Conservation (phyloP, 441 rosid genomes). For the Mallotus repandus region DNA sequence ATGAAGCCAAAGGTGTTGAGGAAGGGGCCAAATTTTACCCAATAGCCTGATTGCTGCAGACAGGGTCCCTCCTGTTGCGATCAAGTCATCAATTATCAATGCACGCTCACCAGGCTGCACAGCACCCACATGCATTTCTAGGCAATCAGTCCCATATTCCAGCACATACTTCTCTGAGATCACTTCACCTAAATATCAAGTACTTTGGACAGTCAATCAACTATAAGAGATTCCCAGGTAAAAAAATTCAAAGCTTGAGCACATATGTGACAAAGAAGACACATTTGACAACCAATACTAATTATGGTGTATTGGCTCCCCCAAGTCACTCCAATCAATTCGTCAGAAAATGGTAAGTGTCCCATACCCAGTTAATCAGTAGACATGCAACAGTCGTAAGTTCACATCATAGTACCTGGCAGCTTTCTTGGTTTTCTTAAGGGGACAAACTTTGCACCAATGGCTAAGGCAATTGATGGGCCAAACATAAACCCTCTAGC, state of each 20-base stretch:
- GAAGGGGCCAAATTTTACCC: slow-evolving; percentile 37
- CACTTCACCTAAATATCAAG: slow-evolving; percentile 54
- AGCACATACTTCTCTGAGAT: slow-evolving; percentile 75
- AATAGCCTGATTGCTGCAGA: slow-evolving; percentile 85
- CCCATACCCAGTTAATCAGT: neutral
- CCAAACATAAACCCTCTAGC: slow-evolving; percentile 97
- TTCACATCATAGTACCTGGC: slow-evolving; percentile 52
- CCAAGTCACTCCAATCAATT: too few relatives aligned
- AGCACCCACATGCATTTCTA: slow-evolving; percentile 91
- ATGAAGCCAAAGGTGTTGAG: neutral
- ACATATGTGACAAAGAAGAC: too few relatives aligned
- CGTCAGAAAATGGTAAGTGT: too few relatives aligned
- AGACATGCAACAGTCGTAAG: neutral
- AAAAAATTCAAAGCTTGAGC: neutral
- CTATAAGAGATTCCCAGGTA: neutral
- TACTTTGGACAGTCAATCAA: neutral
- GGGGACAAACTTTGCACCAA: slow-evolving; percentile 95
- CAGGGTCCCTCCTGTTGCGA: slow-evolving; percentile 93
- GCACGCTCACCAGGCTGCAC: slow-evolving; percentile 73
- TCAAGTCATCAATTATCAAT: slow-evolving; percentile 79
- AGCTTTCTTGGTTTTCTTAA: slow-evolving; percentile 83
- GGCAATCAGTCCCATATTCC: slow-evolving; percentile 86
- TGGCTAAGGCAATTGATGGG: slow-evolving; percentile 85
- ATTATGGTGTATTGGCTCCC: too few relatives aligned
- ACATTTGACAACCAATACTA: too few relatives aligned